A percentile compares a stretch with the other conserved stretches of the same genome.
Conservation (phyloP, 1,284 basidiomycete genomes). For the Leccinum pallidistipes region DNA sequence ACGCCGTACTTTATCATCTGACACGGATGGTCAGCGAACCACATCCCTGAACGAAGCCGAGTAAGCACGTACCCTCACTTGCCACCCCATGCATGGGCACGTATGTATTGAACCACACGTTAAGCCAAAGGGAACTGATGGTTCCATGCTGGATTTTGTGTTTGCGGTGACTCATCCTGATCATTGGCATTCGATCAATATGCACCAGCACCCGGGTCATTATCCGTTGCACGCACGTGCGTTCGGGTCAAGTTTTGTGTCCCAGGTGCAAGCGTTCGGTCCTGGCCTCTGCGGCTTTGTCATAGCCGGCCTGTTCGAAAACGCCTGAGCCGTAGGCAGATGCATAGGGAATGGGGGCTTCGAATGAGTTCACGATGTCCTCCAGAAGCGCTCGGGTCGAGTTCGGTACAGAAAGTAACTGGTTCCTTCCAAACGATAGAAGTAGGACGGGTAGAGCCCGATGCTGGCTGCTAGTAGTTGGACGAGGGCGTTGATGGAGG, state of each 20-base stretch:
- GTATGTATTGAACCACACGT: constrained; percentile 87
- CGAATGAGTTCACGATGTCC: constrained; percentile 71
- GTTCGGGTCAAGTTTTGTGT: constrained; percentile 78
- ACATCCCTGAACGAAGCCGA: background rate
- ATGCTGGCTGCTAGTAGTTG: constrained; percentile 39
- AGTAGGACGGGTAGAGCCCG: constrained; percentile 57
- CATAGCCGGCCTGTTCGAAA: constrained; percentile 83
- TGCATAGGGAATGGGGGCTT: constrained; percentile 88
- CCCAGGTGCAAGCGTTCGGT: constrained; percentile 73
- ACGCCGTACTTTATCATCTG: constrained; percentile 98
- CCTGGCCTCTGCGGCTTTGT: constrained; percentile 61
- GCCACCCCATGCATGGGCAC: constrained; percentile 84
- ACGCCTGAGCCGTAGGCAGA: constrained; percentile 96
- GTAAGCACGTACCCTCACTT: constrained; percentile 39
- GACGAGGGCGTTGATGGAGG: constrained; percentile 53
- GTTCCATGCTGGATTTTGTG: constrained; percentile 93
- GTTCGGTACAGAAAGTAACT: constrained; percentile 73
- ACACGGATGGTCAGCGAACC: constrained; percentile 1
- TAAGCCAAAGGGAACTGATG: constrained; percentile 32
- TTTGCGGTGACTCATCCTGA: constrained; percentile 90
- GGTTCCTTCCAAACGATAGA: constrained; percentile 76
- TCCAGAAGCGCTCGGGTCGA: constrained; percentile 78
- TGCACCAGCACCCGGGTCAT: constrained; percentile 86
- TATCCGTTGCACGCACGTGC: constrained; percentile 86
- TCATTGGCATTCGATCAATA: constrained; percentile 95